A percentile compares a stretch with the other conserved stretches of the same genome.
Conservation (phyloP, 441 rosid species). For the Flueggea neowawraea region DNA sequence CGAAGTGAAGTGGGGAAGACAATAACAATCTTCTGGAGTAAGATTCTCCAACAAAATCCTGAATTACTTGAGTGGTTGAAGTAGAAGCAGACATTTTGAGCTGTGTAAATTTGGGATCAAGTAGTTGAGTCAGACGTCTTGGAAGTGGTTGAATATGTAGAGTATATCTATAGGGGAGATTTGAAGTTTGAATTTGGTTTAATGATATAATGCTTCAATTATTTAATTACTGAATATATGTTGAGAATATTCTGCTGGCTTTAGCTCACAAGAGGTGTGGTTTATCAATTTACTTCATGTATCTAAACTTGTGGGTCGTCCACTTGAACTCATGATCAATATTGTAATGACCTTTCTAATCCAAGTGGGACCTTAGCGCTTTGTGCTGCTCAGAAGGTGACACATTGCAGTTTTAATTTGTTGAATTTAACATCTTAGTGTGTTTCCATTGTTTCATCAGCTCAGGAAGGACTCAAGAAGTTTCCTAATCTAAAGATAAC, state of each 20-base stretch:
- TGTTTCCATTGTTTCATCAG: constrained; percentile 34
- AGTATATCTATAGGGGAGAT: constrained; percentile 44
- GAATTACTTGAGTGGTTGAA: constrained; percentile 32
- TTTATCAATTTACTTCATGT: constrained; percentile 14
- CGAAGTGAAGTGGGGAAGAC: constrained; percentile 28
- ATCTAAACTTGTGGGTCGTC: constrained; percentile 24
- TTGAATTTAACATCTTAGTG: constrained; percentile 14
- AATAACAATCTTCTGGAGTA: constrained; percentile 66
- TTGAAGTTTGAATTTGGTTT: constrained; percentile 19
- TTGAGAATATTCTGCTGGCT: constrained; percentile 37
- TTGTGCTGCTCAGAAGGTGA: constrained; percentile 25
- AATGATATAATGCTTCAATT: constrained; percentile 11
- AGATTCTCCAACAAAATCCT: constrained; percentile 38
- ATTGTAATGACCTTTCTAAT: constrained; percentile 33
- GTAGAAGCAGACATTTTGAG: constrained; percentile 40
- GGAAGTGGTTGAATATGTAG: constrained; percentile 24
- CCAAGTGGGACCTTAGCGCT: constrained; percentile 41
- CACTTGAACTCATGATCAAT: constrained; percentile 21
- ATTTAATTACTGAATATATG: constrained; percentile 17
- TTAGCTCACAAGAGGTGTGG: constrained; percentile 14
- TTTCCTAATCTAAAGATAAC: constrained; percentile 19
- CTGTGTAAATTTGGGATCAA: constrained; percentile 12
- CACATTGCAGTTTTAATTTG: constrained; percentile 31
- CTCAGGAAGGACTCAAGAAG: constrained; percentile 31
- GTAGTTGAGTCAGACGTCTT: constrained; percentile 15